Conservation (phyloP, 306 rosid genomes). For the Corylus avellana region DNA sequence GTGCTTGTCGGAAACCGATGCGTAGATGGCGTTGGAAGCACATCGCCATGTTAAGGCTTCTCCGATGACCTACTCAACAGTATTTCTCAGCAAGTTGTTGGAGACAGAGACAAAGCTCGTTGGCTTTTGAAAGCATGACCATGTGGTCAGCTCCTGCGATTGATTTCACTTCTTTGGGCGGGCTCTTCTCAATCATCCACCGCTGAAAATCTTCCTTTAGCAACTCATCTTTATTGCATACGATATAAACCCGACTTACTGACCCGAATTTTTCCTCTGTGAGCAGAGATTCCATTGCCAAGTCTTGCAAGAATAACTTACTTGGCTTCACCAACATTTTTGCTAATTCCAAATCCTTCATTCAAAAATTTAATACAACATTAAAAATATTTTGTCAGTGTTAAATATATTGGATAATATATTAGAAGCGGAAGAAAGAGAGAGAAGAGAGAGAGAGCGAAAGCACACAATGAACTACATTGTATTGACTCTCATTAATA, state of each 20-base stretch:
- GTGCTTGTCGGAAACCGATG: too few species aligned
- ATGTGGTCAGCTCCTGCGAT: conserved; percentile 50
- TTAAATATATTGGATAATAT: too few species aligned
- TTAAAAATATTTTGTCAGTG: too few species aligned
- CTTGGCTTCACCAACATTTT: conserved; percentile 35
- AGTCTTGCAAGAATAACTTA: conserved; percentile 42
- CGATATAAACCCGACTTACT: conserved; percentile 29
- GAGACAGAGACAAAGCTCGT: conserved; percentile 26
- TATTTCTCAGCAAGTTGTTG: too few species aligned
- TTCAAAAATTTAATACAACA: neutral
- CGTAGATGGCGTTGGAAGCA: too few species aligned
- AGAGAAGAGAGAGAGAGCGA: too few species aligned
- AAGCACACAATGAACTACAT: too few species aligned
- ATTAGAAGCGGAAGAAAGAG: too few species aligned
- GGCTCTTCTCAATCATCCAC: conserved; percentile 54
- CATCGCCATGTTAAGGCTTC: too few species aligned
- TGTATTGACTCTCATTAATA: too few species aligned
- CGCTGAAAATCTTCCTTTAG: conserved; percentile 30
- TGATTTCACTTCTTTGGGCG: conserved; percentile 34
- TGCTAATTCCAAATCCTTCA: conserved; percentile 39
- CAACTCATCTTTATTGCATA: conserved; percentile 29
- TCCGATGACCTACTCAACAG: too few species aligned
- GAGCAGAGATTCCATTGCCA: conserved; percentile 32
- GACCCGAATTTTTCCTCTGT: conserved; percentile 43
- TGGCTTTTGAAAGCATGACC: conserved; percentile 38